Evolutionary conservation across 306 rosid species (phyloP).

Genomic region (Coriaria nepalensis): DNA sequence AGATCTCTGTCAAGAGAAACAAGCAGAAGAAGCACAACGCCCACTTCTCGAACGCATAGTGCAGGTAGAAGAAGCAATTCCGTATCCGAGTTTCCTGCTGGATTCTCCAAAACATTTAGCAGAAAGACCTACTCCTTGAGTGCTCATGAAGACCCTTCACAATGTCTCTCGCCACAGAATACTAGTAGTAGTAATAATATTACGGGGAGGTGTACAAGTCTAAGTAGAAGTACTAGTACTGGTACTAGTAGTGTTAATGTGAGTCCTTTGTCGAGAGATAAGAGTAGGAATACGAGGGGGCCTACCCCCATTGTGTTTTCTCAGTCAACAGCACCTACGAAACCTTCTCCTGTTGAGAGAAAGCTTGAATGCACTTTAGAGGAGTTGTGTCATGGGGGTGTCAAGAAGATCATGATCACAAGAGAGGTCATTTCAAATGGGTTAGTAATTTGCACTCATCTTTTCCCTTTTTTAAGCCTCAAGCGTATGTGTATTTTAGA

Average conservation of each 20-base stretch:
- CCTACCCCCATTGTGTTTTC: conserved; percentile 72
- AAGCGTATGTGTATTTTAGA: no score
- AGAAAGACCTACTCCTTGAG: no score
- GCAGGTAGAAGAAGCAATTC: conserved; percentile 5
- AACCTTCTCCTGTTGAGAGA: conserved; percentile 55
- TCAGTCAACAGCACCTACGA: conserved; percentile 45
- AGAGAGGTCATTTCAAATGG: conserved; percentile 62
- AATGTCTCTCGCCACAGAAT: no score
- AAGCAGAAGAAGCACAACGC: conserved; percentile 26
- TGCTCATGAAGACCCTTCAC: not conserved
- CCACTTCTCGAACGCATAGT: conserved; percentile 1
- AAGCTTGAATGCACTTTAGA: conserved; percentile 56
- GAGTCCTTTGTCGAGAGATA: conserved; percentile 27
- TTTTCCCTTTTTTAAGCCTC: not conserved
- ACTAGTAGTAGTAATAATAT: no score
- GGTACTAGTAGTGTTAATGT: not conserved
- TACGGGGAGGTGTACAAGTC: no score
- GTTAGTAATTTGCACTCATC: conserved; percentile 26
- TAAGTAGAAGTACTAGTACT: no score
- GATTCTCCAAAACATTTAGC: no score
- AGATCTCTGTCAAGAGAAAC: conserved; percentile 22
- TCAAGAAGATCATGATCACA: conserved; percentile 51
- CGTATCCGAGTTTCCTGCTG: conserved; percentile 11
- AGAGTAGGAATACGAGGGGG: conserved; percentile 21
- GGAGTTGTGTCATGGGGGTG: conserved; percentile 57